Base-by-base conservation (phyloP, 2,329 filamentous ascomycete species). In the Fusarium hostae region DNA sequence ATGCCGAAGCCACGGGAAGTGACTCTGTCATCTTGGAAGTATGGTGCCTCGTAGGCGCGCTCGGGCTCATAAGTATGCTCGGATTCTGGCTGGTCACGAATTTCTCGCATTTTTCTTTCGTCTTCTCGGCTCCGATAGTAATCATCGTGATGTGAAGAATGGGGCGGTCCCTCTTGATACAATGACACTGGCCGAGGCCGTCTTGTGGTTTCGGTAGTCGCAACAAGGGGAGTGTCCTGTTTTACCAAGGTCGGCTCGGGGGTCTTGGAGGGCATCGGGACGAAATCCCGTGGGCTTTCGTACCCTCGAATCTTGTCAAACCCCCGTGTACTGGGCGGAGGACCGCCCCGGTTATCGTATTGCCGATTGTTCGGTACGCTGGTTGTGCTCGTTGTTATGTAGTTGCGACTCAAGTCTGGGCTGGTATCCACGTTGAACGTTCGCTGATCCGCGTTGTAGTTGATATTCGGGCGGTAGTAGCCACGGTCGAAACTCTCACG, bases 261-360 rank as follows among this genome's bases (percentile, higher is more conserved):
- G 9, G 82, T 78, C 18, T 80, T 77, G 7, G 84, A 81, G n/a
- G 79, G 83, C 30, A 81, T 75, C 11, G 85, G 83, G 1, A 84
- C 83, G 18, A 86, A 80, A 9, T 81, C 77, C 12, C 79, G 73
- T 43, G 86, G 81, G 39, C 87, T 86, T 68, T 88, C 88, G 10
- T 69, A 75, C 37, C 81, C 50, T 63, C 87, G 88, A 70, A 93
- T 88, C 80, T 89, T 92, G 74, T 94, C 92, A 70, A 94, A 89
- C 1, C 90, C 92, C 73, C 91, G 85, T 6, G 89, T 92, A 9
- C 90, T 88, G 8, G 91, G 91, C 13, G 92, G 92, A 4, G 91
- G 92, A 0, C 87, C 85, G 35, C 86, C 79, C 28, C 81, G 76
- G 44, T 72, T 77, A 18, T 86, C 84, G 63, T 84, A 82, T 10